Evolutionary conservation across 2,329 filamentous ascomycete genomes (phyloP).

Genomic region (Fusarium vanettenii): DNA sequence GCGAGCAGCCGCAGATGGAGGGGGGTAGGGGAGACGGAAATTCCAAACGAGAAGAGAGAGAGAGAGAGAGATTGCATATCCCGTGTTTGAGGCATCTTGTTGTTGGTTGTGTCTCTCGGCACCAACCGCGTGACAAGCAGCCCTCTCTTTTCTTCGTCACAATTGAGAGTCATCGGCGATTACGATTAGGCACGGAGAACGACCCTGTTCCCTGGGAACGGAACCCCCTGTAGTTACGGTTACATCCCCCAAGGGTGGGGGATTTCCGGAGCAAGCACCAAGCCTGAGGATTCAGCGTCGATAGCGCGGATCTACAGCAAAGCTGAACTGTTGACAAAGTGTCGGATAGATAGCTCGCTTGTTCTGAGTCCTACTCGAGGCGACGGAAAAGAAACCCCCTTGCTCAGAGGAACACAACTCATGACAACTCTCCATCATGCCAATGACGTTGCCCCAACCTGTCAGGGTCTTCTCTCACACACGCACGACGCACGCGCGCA

Average conservation of each 20-base stretch:
- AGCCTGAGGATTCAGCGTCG: background rate
- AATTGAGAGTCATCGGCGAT: background rate
- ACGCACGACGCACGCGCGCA: background rate
- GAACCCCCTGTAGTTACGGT: background rate
- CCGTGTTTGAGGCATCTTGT: background rate
- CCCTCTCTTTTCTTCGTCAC: background rate
- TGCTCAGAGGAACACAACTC: background rate
- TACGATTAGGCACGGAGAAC: background rate
- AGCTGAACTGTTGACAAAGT: background rate
- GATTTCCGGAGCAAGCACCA: background rate
- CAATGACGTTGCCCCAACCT: background rate
- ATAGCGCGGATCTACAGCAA: background rate
- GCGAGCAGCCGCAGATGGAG: slow-evolving; percentile 4
- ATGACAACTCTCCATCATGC: background rate
- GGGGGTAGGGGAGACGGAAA: background rate
- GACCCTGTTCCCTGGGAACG: slow-evolving; percentile 4
- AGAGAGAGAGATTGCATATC: background rate
- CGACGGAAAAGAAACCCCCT: background rate
- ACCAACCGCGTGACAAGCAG: slow-evolving; percentile 2
- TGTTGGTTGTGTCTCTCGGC: background rate
- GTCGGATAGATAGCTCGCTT: background rate
- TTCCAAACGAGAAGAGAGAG: background rate
- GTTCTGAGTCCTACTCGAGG: background rate
- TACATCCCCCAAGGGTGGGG: background rate
- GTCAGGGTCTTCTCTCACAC: background rate